Base-by-base conservation (phyloP, 108 stramenopile genomes). In the Cyclostephanos tholiformis region DNA sequence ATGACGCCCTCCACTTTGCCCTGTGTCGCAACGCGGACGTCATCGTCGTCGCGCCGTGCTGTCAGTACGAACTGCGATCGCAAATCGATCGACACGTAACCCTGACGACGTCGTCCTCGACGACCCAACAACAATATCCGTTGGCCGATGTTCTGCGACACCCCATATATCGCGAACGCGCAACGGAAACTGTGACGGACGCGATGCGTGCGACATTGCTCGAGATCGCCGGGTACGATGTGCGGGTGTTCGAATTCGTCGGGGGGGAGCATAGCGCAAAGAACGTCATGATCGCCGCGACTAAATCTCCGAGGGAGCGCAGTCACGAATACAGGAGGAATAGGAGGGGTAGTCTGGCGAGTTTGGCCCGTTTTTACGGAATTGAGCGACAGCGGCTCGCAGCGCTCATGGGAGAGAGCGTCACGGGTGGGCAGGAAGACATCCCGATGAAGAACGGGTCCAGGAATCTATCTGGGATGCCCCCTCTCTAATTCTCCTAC, bases 221-320 rank as follows among this genome's bases (percentile, higher is more conserved):
- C 73, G 92, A 96, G 67, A 67, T 74, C 46, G 88, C 88, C n/a
- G 89, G 88, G n/a, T 96, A 96, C 75, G 83, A 91, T 26, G 90
- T 89, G 3, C 81, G 89, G 39, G 89, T 96, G 4, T 90, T 96
- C 82, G 95, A 96, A 63, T 96, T 94, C 74, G 78, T 93, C 25
- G 90, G 89, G 29, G 88, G 90, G 17, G 89, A 94, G 61, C 93
- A 96, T 63, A 96, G 93, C 2, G 82, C 84, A 27, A 96, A 94
- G 74, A 96, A 96, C 84, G 87, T 85, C 20, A 92, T 93, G 90
- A 88, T 96, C 68, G 88, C 91, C 6, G 95, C 91, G 0, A 79
- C 87, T 7, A 80, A 70, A 13, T 44, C 41, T 16, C 36, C 50
- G 11, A 65, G 65, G 32, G 4, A 41, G 12, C 46, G 27, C 16